These are phyloP conservation scores for Cornus controversa DNA, from an alignment of 148 eudicot genomes.

Conservation along the genomic window DNA sequence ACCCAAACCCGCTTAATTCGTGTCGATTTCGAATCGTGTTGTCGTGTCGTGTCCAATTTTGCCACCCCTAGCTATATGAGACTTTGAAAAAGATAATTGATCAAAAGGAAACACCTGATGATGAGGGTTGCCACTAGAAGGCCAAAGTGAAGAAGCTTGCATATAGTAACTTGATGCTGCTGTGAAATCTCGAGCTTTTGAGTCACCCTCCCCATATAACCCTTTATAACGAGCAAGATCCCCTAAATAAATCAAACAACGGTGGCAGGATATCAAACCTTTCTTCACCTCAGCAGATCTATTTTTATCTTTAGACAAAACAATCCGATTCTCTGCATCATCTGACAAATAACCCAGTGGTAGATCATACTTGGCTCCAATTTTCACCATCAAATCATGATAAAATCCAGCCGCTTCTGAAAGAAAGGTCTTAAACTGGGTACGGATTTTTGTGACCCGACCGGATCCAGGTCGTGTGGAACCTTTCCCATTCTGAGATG, in stretches of 20 bases:
- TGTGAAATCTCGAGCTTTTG: conserved; percentile 75
- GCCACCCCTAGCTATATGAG: too few relatives aligned
- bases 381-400: conserved; percentile 88
- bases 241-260: conserved; percentile 92
- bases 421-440: conserved; percentile 87
- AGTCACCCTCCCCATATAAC: conserved; percentile 79
- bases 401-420: conserved; percentile 95
- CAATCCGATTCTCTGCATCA: conserved; percentile 52
- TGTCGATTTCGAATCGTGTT: too few relatives aligned
- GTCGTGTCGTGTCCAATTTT: too few relatives aligned
- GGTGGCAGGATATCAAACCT: conserved; percentile 82
- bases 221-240: conserved; percentile 99
- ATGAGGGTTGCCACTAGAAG: conserved; percentile 94
- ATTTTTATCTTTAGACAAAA: conserved; percentile 47
- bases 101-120: conserved; percentile 66
- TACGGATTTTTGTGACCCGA: conserved; percentile 59
- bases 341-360: conserved; percentile 57
- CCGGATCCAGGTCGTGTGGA: conserved; percentile 59
- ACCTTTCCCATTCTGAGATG: conserved; percentile 65
- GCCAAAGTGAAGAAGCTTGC: conserved; percentile 89
- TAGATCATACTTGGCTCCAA: conserved; percentile 78
- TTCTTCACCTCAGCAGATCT: conserved; percentile 55
- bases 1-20: too few relatives aligned
- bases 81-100: neutral
- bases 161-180: conserved; percentile 87